Conservation (phyloP, 2,329 filamentous ascomycete species). For the Talaromyces atroroseus region DNA sequence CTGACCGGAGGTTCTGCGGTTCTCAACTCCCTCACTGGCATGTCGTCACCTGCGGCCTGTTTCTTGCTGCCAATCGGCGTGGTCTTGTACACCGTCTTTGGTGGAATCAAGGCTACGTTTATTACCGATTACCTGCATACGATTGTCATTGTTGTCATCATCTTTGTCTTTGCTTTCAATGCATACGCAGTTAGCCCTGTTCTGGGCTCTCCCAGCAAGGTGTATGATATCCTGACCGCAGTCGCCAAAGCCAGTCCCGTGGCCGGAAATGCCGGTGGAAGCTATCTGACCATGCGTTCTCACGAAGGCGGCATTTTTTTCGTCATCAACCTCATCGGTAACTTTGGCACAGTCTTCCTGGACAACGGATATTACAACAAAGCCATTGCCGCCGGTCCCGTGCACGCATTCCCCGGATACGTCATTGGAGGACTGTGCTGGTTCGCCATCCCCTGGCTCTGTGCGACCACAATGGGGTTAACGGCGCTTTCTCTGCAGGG, state of each 20-base stretch:
- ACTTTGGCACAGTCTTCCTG: slow-evolving; percentile 77
- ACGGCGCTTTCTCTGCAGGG: slow-evolving; percentile 73
- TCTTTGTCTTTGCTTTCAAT: slow-evolving; percentile 78
- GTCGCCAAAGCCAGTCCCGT: slow-evolving; percentile 68
- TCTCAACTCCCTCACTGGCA: slow-evolving; percentile 63
- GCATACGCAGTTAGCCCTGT: slow-evolving; percentile 68
- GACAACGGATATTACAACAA: slow-evolving; percentile 91
- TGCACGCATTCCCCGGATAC: slow-evolving; percentile 82
- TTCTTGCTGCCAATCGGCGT: slow-evolving; percentile 78
- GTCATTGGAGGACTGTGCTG: slow-evolving; percentile 79
- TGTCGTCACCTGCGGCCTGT: slow-evolving; percentile 73
- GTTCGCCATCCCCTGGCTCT: slow-evolving; percentile 91
- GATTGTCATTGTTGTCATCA: slow-evolving; percentile 66
- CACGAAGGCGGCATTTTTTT: slow-evolving; percentile 82
- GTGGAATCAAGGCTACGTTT: slow-evolving; percentile 81
- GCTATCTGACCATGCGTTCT: slow-evolving; percentile 81
- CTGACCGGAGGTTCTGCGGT: slow-evolving; percentile 79
- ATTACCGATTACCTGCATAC: slow-evolving; percentile 84
- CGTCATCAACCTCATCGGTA: slow-evolving; percentile 81
- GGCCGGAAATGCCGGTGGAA: slow-evolving; percentile 70
- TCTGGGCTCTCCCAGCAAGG: slow-evolving; percentile 67
- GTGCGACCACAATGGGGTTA: slow-evolving; percentile 82
- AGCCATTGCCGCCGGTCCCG: slow-evolving; percentile 79
- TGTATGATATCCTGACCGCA: slow-evolving; percentile 71
- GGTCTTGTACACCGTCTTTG: slow-evolving; percentile 68